Conservation (phyloP, 2,329 filamentous ascomycete genomes). For the Colletotrichum sp. region DNA sequence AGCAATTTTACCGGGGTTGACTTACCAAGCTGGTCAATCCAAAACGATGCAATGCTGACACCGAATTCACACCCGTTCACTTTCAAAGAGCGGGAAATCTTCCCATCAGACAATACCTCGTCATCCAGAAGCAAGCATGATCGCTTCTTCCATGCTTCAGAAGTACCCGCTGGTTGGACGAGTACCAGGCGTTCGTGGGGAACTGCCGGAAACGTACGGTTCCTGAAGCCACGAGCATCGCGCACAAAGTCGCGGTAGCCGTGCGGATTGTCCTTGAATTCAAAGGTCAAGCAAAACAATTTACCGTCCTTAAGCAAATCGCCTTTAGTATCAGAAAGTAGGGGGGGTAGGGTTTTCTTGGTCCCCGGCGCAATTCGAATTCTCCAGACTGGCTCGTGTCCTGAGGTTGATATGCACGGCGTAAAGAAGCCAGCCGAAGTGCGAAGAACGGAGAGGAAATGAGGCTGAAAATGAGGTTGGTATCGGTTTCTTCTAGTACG, state of each 20-base stretch:
- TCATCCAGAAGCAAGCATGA: background rate
- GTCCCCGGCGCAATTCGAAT: background rate
- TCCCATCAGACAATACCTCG: background rate
- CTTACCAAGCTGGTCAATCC: background rate
- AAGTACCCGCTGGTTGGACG: background rate
- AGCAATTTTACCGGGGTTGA: background rate
- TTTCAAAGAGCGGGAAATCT: background rate
- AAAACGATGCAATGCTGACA: background rate
- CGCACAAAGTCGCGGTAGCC: background rate
- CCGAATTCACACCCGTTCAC: background rate
- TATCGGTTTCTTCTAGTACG: background rate
- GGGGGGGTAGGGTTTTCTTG: background rate
- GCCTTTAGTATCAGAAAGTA: background rate
- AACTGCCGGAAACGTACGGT: background rate
- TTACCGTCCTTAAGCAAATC: background rate
- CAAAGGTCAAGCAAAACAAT: background rate
- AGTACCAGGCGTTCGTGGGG: background rate
- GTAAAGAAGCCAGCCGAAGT: background rate
- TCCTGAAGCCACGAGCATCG: background rate
- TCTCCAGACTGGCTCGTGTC: background rate
- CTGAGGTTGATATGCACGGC: conserved; percentile 1
- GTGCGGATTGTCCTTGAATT: background rate
- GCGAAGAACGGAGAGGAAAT: background rate
- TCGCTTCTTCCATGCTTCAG: background rate
- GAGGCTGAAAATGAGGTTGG: background rate